phyloP scores from a whole-genome alignment of 83 land plant genomes.

The Picea abies region DNA sequence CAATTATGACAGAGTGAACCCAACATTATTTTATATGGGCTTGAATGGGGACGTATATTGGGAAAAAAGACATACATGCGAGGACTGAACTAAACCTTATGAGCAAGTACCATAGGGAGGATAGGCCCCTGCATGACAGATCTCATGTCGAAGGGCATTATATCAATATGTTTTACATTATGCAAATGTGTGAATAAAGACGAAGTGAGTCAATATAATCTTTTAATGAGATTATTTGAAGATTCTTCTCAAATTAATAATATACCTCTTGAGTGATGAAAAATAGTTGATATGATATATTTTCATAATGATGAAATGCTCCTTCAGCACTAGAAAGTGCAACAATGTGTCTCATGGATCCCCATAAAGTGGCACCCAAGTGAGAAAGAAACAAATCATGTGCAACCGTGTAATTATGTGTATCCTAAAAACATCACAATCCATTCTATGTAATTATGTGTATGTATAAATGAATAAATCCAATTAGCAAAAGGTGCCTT shows the following conservation, averaged over 20 bases:
- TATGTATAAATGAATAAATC: no score
- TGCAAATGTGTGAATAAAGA: no score
- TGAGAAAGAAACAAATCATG: slow-evolving; percentile 93
- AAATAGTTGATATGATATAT: slow-evolving; percentile 79
- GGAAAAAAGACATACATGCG: slow-evolving; percentile 32
- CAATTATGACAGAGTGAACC: no score
- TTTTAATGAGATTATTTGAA: no score
- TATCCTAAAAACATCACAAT: no score
- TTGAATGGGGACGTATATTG: no score
- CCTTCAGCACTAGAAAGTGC: slow-evolving; percentile 91
- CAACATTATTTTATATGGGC: no score
- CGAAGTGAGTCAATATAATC: no score
- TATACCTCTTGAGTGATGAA: slow-evolving; percentile 78
- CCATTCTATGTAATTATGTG: no score
- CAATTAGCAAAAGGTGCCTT: no score
- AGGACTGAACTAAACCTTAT: slow-evolving; percentile 59
- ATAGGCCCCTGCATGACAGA: slow-evolving; percentile 62
- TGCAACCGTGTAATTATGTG: slow-evolving; percentile 83
- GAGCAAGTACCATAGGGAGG: slow-evolving; percentile 68
- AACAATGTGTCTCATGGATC: slow-evolving; percentile 80
- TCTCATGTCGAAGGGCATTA: slow-evolving; percentile 75
- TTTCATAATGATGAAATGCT: slow-evolving; percentile 86
- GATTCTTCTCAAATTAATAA: no score
- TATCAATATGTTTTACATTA: slow-evolving; percentile 49
- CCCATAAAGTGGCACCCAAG: slow-evolving; percentile 80